phyloP scores from a whole-genome alignment of 2,329 filamentous ascomycete genomes.

The Apiospora koreana region DNA sequence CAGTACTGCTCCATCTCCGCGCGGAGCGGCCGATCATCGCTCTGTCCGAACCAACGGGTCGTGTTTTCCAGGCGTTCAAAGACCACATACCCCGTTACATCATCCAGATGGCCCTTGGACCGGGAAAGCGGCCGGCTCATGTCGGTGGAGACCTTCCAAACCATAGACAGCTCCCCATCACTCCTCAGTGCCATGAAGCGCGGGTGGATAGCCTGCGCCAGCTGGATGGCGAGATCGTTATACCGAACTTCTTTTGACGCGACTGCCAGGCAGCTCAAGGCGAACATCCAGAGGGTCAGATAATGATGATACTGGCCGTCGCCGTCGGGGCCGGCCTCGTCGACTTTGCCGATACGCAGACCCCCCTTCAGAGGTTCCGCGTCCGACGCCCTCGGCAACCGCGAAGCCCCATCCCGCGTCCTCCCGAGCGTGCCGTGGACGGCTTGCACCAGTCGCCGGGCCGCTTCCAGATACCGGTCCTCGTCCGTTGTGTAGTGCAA shows the following conservation, averaged over 20 bases:
- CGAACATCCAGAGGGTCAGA: constrained; percentile 64
- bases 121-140: constrained; percentile 46
- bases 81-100: constrained; percentile 54
- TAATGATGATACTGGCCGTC: constrained; percentile 66
- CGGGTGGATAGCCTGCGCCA: constrained; percentile 54
- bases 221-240: constrained; percentile 51
- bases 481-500: constrained; percentile 42
- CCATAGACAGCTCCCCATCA: constrained; percentile 37
- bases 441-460: constrained; percentile 46
- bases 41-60: constrained; percentile 27
- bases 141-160: constrained; percentile 58
- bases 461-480: constrained; percentile 48
- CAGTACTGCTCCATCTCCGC: constrained; percentile 55
- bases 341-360: constrained; percentile 57
- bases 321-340: constrained; percentile 48
- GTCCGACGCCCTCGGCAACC: constrained; percentile 53
- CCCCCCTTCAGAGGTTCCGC: constrained; percentile 53
- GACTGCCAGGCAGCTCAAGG: constrained; percentile 53
- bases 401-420: constrained; percentile 47
- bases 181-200: constrained; percentile 42
- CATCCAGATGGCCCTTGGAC: constrained; percentile 57
- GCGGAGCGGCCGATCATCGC: constrained; percentile 32
- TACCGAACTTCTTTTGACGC: constrained; percentile 47
- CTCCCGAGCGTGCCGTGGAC: constrained; percentile 56
- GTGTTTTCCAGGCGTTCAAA: constrained; percentile 49